A percentile compares a stretch with the other conserved stretches of the same genome.
phyloP scores from a whole-genome alignment of 495 filamentous ascomycete species.

The Aspergillus sparsus region DNA sequence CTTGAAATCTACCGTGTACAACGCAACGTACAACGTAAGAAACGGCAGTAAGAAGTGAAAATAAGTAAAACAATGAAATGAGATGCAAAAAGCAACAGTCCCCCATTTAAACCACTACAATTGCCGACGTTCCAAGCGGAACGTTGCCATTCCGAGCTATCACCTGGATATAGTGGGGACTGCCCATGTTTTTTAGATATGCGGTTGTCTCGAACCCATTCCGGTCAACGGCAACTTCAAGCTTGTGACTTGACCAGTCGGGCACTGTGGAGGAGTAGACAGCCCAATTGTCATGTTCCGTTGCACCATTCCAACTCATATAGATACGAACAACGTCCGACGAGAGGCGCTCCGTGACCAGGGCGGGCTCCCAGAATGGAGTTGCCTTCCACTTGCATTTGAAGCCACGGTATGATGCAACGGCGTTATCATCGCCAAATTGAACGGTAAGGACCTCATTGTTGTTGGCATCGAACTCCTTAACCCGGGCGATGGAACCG shows the following conservation, averaged over 20 bases:
- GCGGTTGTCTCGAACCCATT: slow-evolving; percentile 39
- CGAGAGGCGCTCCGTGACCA: slow-evolving; percentile 26
- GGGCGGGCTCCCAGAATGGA: slow-evolving; percentile 39
- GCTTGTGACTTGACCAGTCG: slow-evolving; percentile 24
- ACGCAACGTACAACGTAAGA: not conserved
- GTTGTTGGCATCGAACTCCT: slow-evolving; percentile 44
- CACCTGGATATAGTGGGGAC: slow-evolving; percentile 32
- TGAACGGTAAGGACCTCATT: slow-evolving; percentile 38
- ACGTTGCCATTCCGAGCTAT: slow-evolving; percentile 33
- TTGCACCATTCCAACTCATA: slow-evolving; percentile 49
- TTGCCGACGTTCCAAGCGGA: slow-evolving; percentile 31
- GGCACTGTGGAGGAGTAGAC: slow-evolving; percentile 29
- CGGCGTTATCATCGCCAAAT: slow-evolving; percentile 40
- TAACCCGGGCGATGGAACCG: slow-evolving; percentile 50
- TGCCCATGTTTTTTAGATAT: slow-evolving; percentile 26
- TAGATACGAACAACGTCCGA: slow-evolving; percentile 23
- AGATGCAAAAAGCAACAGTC: too few relatives aligned
- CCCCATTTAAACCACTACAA: slow-evolving; percentile 24
- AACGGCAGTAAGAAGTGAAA: too few relatives aligned
- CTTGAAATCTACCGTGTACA: not conserved
- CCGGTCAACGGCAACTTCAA: slow-evolving; percentile 29
- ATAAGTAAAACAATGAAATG: too few relatives aligned
- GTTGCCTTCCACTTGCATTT: slow-evolving; percentile 44
- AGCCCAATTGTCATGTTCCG: slow-evolving; percentile 43
- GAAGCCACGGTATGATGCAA: slow-evolving; percentile 46